Percentiles rank a stretch among this genome's conserved stretches.
These are phyloP conservation scores for Skeletonema grethae DNA, from an alignment of 108 stramenopile species.

Conservation along the genomic window DNA sequence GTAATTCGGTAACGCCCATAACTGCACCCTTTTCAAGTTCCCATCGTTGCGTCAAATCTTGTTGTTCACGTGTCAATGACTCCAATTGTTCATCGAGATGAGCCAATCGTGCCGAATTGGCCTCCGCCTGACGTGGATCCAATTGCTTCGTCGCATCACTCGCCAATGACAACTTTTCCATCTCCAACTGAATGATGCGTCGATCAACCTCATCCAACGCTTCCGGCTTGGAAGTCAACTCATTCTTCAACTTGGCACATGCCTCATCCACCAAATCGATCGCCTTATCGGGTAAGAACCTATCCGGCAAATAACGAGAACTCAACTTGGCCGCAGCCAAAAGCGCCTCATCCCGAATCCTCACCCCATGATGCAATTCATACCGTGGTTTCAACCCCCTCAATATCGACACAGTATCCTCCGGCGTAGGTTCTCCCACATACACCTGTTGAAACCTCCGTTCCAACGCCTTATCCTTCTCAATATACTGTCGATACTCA, in stretches of 20 bases:
- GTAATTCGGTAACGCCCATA: conserved; percentile 74
- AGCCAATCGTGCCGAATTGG: conserved; percentile 31
- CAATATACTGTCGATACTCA: conserved; percentile 97
- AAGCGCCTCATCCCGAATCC: conserved; percentile 96
- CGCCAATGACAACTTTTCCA: conserved; percentile 88
- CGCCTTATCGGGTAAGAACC: conserved; percentile 86
- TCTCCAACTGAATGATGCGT: conserved; percentile 91
- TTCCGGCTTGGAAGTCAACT: conserved; percentile 74
- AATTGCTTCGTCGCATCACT: conserved; percentile 75
- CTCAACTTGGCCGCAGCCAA: conserved; percentile 97
- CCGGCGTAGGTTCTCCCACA: conserved; percentile 94
- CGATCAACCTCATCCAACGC: conserved; percentile 74
- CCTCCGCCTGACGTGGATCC: conserved; percentile 31
- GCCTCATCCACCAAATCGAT: conserved; percentile 99
- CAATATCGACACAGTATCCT: conserved; percentile 97
- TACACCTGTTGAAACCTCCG: conserved; percentile 98
- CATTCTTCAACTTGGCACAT: conserved; percentile 89
- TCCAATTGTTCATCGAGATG: conserved; percentile 72
- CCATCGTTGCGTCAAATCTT: conserved; percentile 76
- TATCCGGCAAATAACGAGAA: conserved; percentile 95
- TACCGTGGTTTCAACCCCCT: conserved; percentile 97
- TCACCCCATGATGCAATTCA: conserved; percentile 96
- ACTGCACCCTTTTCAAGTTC: conserved; percentile 52
- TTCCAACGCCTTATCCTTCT: conserved; percentile 98
- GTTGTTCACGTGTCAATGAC: conserved; percentile 14